Conservation (phyloP, 768 basidiomycete species). For the Phanerochaete carnosa region DNA sequence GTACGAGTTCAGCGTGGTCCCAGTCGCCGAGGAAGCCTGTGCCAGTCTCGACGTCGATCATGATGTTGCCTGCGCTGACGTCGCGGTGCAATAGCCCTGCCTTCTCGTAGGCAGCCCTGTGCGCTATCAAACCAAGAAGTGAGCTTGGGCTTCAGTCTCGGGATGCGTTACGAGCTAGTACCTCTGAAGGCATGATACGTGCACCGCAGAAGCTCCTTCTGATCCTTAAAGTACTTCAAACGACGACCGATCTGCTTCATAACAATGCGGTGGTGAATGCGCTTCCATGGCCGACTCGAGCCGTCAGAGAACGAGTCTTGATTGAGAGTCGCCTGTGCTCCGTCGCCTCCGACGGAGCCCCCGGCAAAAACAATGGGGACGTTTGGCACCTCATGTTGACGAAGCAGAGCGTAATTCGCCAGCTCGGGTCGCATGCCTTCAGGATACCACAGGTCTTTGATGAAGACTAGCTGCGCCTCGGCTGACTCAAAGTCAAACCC, state of each 20-base stretch:
- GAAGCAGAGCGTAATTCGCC: not conserved
- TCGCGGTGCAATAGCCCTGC: slow-evolving; percentile 3
- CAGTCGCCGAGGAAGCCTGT: slow-evolving; percentile 6
- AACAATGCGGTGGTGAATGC: not conserved
- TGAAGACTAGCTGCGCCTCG: not conserved
- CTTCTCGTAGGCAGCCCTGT: not conserved
- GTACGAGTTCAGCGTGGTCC: slow-evolving; percentile 3
- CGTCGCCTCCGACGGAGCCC: not conserved
- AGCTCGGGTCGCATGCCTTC: not conserved
- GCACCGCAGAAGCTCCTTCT: not conserved
- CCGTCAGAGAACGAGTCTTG: not conserved
- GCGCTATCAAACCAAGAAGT: no score
- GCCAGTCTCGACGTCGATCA: not conserved
- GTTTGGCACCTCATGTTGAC: not conserved
- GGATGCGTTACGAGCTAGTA: no score
- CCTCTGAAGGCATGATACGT: not conserved
- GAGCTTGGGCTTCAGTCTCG: no score
- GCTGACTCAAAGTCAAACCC: not conserved
- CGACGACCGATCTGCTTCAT: not conserved
- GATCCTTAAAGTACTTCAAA: not conserved
- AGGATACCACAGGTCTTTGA: not conserved
- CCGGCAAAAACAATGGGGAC: not conserved
- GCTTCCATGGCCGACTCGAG: not conserved
- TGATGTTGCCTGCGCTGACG: slow-evolving; percentile 5
- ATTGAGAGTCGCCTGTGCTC: not conserved